phyloP scores from a whole-genome alignment of 371 early-diverging fungal genomes.

The Mucor piriformis region DNA sequence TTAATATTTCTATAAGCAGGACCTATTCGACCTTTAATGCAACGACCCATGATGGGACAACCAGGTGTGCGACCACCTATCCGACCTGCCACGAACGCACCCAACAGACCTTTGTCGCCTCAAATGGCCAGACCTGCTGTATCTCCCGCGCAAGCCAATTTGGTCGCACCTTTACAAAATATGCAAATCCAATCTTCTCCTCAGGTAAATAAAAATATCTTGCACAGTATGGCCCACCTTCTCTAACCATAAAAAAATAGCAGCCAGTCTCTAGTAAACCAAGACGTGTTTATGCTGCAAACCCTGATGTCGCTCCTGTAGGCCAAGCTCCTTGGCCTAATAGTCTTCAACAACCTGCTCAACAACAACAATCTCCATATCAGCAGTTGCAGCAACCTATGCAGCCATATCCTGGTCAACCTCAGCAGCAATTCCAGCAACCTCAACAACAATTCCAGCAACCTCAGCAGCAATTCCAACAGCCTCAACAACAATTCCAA shows the following conservation, averaged over 20 bases:
- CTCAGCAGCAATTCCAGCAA: background rate
- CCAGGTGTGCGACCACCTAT: constrained; percentile 8
- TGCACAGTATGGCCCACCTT: background rate
- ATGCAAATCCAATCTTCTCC: constrained; percentile 34
- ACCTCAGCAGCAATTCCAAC: background rate
- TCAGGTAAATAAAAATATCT: constrained; percentile 3
- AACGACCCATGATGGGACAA: constrained; percentile 11
- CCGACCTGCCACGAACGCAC: constrained; percentile 4
- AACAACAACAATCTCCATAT: background rate
- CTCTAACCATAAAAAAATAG: background rate
- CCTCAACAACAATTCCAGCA: constrained; percentile 3
- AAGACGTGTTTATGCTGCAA: constrained; percentile 43
- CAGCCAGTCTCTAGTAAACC: constrained; percentile 15
- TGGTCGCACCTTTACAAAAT: constrained; percentile 37
- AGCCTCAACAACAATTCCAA: background rate
- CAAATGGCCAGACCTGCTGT: constrained; percentile 6
- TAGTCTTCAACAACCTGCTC: constrained; percentile 13
- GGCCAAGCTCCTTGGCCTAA: constrained; percentile 23
- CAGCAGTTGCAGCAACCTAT: background rate
- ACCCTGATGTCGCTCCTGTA: constrained; percentile 23
- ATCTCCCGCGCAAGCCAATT: constrained; percentile 2
- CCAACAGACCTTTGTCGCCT: background rate
- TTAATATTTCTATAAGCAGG: background rate
- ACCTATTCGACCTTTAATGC: constrained; percentile 18
- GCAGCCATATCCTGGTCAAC: constrained; percentile 2